Percentiles rank a stretch among this genome's conserved stretches.
phyloP scores from a whole-genome alignment of 2,329 filamentous ascomycete genomes.

The Sphaerulina vaccinii region DNA sequence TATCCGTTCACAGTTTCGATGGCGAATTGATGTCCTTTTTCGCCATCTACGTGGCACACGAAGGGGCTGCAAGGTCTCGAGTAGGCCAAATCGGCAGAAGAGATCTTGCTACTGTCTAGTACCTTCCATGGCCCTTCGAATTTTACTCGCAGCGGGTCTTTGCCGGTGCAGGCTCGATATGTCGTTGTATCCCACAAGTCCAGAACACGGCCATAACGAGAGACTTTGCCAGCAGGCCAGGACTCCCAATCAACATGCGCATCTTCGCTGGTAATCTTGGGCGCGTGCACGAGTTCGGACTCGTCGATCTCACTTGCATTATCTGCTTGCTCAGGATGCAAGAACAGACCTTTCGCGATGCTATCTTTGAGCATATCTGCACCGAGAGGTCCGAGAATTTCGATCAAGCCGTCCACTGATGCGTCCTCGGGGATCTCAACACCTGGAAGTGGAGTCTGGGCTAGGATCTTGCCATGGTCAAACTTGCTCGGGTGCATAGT shows the following conservation, averaged over 20 bases:
- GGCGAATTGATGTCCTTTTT: conserved; percentile 11
- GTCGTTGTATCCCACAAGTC: conserved; percentile 62
- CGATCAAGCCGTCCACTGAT: conserved; percentile 52
- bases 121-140: conserved; percentile 29
- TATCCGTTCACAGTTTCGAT: conserved; percentile 25
- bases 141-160: conserved; percentile 21
- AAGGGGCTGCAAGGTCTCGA: conserved; percentile 5
- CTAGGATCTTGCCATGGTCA: conserved; percentile 74
- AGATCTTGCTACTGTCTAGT: not conserved
- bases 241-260: conserved; percentile 60
- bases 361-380: conserved; percentile 68
- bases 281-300: conserved; percentile 55
- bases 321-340: conserved; percentile 51
- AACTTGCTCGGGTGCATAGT: conserved; percentile 76
- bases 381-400: conserved; percentile 61
- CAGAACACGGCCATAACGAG: conserved; percentile 58
- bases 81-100: conserved; percentile 1
- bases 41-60: conserved; percentile 6
- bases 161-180: conserved; percentile 19
- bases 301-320: conserved; percentile 22
- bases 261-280: conserved; percentile 69
- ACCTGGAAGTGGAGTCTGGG: conserved; percentile 60
- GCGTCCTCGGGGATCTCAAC: conserved; percentile 49
- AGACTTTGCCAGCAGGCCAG: conserved; percentile 57
- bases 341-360: conserved; percentile 62